Evolutionary conservation across 108 stramenopile genomes (phyloP), one percentile per base, ranked within the genome.

Genomic region (Cyclotella baltica): DNA sequence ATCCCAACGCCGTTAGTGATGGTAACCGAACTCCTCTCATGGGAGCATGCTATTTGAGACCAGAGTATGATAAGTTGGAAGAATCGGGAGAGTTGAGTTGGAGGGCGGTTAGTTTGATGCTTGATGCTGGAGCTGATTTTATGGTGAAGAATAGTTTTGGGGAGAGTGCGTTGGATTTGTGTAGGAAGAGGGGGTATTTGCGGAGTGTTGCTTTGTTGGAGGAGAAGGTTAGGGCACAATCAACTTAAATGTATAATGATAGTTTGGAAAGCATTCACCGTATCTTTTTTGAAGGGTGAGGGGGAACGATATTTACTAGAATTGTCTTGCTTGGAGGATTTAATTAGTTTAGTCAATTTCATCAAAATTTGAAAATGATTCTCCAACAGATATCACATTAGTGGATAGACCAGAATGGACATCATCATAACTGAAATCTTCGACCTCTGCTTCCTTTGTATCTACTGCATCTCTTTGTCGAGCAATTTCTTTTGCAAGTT

Each of bases 151-250:
- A 84, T 67, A 56, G 59, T n/a, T 84, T 76, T 76, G 83, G 75
- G 22, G 83, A 84, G 47, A 84, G 75, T 70, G 83, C 83, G 13
- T 80, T 84, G 43, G 78, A 80, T 76, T 67, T 84, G 53, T 84
- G 83, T 52, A 57, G 35, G 31, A 28, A 76, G 28, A 64, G 83
- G 56, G 75, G 69, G 19, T 84, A 84, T 71, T 28, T 25, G 0
- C 52, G 76, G 52, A 84, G 83, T 58, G 50, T 53, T 20, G 38
- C 30, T 10, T 46, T 37, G 23, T 48, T 79, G n/a, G 53, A 55
- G 55, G 48, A 58, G 36, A 27, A 9, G 64, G 43, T 75, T 19
- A 10, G 29, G 33, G 55, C n/a, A 2, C 25, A 25, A 33, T 30
- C 30, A n/a, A 48, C 18, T 16, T n/a, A 48, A n/a, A n/a, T 1